Percentiles rank a stretch among this genome's conserved stretches.
phyloP scores from a whole-genome alignment of 352 stramenopile species.

The Pythium aquatile region DNA sequence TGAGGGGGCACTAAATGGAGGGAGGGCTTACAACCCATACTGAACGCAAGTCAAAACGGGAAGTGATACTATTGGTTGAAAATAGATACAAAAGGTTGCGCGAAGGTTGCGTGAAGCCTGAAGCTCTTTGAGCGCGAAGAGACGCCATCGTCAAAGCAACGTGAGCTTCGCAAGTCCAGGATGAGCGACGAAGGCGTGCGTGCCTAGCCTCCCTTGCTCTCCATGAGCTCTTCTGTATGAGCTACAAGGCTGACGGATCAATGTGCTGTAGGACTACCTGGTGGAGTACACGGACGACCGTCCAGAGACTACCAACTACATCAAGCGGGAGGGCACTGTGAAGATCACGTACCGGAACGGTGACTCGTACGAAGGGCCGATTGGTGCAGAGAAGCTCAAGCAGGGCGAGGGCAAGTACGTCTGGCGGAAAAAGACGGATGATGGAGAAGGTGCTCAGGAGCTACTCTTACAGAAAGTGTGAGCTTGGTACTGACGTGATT shows the following conservation, averaged over 20 bases:
- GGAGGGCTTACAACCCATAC: conserved; percentile 7
- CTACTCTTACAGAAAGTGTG: neutral
- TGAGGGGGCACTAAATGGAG: conserved; percentile 11
- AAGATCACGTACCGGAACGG: conserved; percentile 90
- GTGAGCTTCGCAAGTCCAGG: conserved; percentile 1
- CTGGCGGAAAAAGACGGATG: conserved; percentile 69
- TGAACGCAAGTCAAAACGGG: conserved; percentile 4
- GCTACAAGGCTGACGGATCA: neutral
- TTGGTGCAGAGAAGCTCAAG: conserved; percentile 78
- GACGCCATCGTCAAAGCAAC: neutral
- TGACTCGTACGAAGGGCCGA: conserved; percentile 88
- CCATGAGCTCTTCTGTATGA: neutral
- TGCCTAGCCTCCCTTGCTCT: neutral
- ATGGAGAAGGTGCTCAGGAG: conserved; percentile 47
- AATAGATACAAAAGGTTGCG: conserved; percentile 10
- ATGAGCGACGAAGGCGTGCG: conserved; percentile 59
- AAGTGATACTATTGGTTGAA: conserved; percentile 14
- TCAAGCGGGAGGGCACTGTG: conserved; percentile 80
- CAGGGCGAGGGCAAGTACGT: conserved; percentile 87
- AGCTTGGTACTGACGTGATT: neutral
- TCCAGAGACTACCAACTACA: conserved; percentile 81
- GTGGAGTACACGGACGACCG: conserved; percentile 88
- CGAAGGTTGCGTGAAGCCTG: conserved; percentile 13
- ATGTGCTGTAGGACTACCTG: conserved; percentile 50
- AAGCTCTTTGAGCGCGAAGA: conserved; percentile 6